phyloP scores from a whole-genome alignment of 1,139 yeast species.

The Blastobotrys indianensis region DNA sequence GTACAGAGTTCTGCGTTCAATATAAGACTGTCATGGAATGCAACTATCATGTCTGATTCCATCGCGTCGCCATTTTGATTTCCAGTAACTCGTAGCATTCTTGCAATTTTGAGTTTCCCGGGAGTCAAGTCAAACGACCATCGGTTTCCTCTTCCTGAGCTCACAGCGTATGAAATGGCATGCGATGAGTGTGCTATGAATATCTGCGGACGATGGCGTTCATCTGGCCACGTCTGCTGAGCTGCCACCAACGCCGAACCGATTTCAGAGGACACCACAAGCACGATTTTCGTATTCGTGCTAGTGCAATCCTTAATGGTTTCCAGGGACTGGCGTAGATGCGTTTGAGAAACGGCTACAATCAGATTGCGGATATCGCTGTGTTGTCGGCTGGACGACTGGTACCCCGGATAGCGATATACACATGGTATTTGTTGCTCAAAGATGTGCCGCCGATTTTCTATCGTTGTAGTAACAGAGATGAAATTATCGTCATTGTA shows the following conservation, averaged over 20 bases:
- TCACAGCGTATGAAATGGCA: too few relatives aligned
- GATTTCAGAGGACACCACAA: too few relatives aligned
- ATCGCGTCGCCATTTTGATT: neutral
- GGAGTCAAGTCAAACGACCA: neutral
- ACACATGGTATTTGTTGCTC: constrained; percentile 1
- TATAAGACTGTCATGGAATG: constrained; percentile 1
- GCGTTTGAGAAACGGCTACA: neutral
- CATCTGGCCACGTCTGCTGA: too few relatives aligned
- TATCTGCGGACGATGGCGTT: too few relatives aligned
- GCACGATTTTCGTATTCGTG: too few relatives aligned
- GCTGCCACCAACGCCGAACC: too few relatives aligned
- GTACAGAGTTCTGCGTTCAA: neutral
- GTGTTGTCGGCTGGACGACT: neutral
- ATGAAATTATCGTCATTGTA: neutral
- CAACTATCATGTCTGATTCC: constrained; percentile 1
- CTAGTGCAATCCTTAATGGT: neutral
- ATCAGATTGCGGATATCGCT: neutral
- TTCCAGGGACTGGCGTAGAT: neutral
- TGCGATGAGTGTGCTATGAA: too few relatives aligned
- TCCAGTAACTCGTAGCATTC: neutral
- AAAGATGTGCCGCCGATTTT: neutral
- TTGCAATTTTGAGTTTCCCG: neutral
- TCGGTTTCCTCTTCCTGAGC: too few relatives aligned
- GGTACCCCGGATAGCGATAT: too few relatives aligned
- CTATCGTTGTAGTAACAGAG: neutral